Percentiles rank a stretch among this genome's conserved stretches.
phyloP scores from a whole-genome alignment of 441 rosid species.

The Erodium moschatum region DNA sequence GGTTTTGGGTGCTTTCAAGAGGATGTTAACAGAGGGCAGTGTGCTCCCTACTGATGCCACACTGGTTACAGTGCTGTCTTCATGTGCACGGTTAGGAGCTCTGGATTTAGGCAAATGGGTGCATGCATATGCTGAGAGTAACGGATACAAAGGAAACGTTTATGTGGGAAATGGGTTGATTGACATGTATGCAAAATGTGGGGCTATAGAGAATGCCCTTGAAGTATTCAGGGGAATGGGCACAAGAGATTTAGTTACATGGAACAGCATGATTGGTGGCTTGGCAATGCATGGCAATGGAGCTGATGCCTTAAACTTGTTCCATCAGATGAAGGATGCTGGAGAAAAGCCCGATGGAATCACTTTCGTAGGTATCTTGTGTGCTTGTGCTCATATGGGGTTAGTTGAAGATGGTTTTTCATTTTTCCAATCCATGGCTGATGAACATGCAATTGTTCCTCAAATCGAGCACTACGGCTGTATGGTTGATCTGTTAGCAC shows the following conservation, averaged over 20 bases:
- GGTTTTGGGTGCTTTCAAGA: constrained; percentile 25
- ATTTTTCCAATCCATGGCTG: constrained; percentile 39
- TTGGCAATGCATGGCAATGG: constrained; percentile 57
- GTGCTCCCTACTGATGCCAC: constrained; percentile 48
- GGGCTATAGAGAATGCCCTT: constrained; percentile 33
- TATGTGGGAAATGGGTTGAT: constrained; percentile 48
- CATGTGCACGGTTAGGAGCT: constrained; percentile 31
- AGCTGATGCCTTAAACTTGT: constrained; percentile 35
- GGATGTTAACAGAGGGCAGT: constrained; percentile 34
- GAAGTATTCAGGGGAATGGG: constrained; percentile 30
- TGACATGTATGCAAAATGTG: constrained; percentile 61
- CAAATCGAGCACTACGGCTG: constrained; percentile 46
- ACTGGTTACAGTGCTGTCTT: constrained; percentile 31
- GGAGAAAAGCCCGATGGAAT: constrained; percentile 50
- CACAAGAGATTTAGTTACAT: constrained; percentile 42
- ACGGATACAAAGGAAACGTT: constrained; percentile 28
- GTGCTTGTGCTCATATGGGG: constrained; percentile 57
- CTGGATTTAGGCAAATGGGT: constrained; percentile 38
- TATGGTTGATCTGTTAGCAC: constrained; percentile 45
- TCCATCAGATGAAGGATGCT: constrained; percentile 49
- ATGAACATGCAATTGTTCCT: constrained; percentile 24
- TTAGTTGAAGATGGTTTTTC: constrained; percentile 50
- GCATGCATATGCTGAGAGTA: constrained; percentile 55
- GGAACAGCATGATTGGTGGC: constrained; percentile 53
- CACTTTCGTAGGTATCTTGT: constrained; percentile 47